A percentile compares a stretch with the other conserved stretches of the same genome.
Conservation (phyloP, 2,329 filamentous ascomycete species). For the Zymoseptoria tritici region DNA sequence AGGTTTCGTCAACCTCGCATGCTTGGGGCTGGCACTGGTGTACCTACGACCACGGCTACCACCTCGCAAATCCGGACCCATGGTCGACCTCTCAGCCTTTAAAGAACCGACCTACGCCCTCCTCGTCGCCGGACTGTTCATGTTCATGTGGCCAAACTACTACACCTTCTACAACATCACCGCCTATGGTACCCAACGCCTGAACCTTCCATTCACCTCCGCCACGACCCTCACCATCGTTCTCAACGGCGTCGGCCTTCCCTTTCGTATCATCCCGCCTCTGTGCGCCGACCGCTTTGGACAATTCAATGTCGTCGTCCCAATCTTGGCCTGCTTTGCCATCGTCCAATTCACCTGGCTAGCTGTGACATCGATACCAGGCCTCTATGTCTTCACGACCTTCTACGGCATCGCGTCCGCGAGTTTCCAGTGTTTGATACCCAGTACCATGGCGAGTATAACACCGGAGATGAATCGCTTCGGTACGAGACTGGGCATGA, state of each 20-base stretch:
- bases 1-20: conserved; percentile 51
- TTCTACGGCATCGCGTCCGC: conserved; percentile 41
- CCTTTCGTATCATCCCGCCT: conserved; percentile 45
- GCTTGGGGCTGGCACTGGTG: conserved; percentile 29
- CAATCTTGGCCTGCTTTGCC: conserved; percentile 39
- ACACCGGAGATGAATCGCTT: conserved; percentile 41
- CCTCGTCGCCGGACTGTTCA: conserved; percentile 28
- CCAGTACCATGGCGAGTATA: conserved; percentile 36
- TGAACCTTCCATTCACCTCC: conserved; percentile 39
- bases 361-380: conserved; percentile 36
- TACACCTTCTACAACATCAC: conserved; percentile 40
- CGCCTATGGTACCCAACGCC: conserved; percentile 29
- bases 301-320: conserved; percentile 49
- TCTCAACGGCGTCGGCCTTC: conserved; percentile 51
- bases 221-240: conserved; percentile 51
- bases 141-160: conserved; percentile 30
- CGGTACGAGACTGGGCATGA: conserved; percentile 43
- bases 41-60: conserved; percentile 38
- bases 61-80: conserved; percentile 36
- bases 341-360: conserved; percentile 52
- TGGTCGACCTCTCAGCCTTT: conserved; percentile 38
- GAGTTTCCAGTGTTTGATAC: conserved; percentile 41
- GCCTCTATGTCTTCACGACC: conserved; percentile 38
- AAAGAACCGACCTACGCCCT: conserved; percentile 35
- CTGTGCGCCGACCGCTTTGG: conserved; percentile 51